These are phyloP conservation scores for Epichloe uncinata DNA, from an alignment of 2,329 filamentous ascomycete genomes.

Conservation along the genomic window DNA sequence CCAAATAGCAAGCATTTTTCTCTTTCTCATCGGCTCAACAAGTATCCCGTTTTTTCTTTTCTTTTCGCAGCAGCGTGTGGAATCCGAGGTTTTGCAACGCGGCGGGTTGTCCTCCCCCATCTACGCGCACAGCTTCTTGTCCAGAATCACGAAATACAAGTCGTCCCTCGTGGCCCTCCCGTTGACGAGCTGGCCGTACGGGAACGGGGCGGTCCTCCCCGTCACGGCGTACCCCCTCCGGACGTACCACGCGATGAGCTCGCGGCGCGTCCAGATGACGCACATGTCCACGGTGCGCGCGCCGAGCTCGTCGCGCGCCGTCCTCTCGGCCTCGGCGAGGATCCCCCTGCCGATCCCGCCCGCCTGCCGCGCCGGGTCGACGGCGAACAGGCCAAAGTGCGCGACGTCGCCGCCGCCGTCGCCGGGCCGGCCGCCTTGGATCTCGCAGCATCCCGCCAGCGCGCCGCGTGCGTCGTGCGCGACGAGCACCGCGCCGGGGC, in stretches of 20 bases:
- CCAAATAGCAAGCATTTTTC: too few species aligned
- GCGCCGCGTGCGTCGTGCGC: constrained; percentile 16
- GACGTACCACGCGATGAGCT: constrained; percentile 33
- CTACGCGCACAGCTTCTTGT: constrained; percentile 20
- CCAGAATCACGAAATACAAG: constrained; percentile 27
- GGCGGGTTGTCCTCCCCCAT: too few species aligned
- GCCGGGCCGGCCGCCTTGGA: constrained; percentile 17
- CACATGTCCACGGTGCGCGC: constrained; percentile 26
- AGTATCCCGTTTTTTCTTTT: too few species aligned
- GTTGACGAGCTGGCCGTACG: constrained; percentile 23
- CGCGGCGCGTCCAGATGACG: constrained; percentile 28
- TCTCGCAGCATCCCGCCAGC: constrained; percentile 31
- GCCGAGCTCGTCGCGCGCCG: constrained; percentile 20
- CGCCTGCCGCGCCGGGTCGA: constrained; percentile 27
- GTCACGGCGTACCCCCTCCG: constrained; percentile 28
- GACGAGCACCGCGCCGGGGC: constrained; percentile 25
- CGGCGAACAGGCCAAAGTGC: constrained; percentile 36
- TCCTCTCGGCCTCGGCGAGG: constrained; percentile 26
- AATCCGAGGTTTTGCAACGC: too few species aligned
- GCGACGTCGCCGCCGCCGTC: constrained; percentile 18
- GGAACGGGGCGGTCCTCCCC: constrained; percentile 28
- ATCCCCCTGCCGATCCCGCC: constrained; percentile 30
- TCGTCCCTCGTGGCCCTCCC: constrained; percentile 27
- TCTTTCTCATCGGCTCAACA: too few species aligned
- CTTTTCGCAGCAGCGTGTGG: too few species aligned